Evolutionary conservation across 2,329 filamentous ascomycete species (phyloP).

Genomic region (Onygena corvina): DNA sequence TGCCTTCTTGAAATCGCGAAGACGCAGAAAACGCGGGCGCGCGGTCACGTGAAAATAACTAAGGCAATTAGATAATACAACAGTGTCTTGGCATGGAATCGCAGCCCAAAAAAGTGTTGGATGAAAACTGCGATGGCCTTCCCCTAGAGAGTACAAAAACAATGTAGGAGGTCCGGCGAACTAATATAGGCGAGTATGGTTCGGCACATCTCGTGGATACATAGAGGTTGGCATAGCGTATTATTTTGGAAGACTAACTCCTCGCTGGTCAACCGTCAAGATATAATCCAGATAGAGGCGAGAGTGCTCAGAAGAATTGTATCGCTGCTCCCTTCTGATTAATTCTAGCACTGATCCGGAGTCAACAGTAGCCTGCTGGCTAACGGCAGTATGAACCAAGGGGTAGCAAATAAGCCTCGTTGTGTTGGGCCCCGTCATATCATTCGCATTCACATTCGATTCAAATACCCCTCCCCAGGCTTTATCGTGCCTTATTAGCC

Average conservation of each 20-base stretch:
- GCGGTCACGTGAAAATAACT: not conserved
- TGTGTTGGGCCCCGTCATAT: not conserved
- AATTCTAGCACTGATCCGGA: not conserved
- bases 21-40: conserved; percentile 6
- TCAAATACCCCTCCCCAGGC: not conserved
- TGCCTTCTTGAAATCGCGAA: not conserved
- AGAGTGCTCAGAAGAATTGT: not conserved
- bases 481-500: conserved; percentile 38
- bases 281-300: not conserved
- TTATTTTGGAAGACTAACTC: not conserved
- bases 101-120: too few species aligned
- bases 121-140: too few species aligned
- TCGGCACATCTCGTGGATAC: not conserved
- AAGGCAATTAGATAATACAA: too few species aligned
- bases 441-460: not conserved
- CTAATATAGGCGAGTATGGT: too few species aligned
- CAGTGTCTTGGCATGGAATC: too few species aligned
- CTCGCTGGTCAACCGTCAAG: not conserved
- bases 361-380: not conserved
- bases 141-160: too few species aligned
- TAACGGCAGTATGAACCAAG: too few species aligned
- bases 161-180: too few species aligned
- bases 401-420: not conserved
- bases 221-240: not conserved
- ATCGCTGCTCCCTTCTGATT: not conserved